phyloP scores from a whole-genome alignment of 2,329 filamentous ascomycete species.

The Alternaria triticina region DNA sequence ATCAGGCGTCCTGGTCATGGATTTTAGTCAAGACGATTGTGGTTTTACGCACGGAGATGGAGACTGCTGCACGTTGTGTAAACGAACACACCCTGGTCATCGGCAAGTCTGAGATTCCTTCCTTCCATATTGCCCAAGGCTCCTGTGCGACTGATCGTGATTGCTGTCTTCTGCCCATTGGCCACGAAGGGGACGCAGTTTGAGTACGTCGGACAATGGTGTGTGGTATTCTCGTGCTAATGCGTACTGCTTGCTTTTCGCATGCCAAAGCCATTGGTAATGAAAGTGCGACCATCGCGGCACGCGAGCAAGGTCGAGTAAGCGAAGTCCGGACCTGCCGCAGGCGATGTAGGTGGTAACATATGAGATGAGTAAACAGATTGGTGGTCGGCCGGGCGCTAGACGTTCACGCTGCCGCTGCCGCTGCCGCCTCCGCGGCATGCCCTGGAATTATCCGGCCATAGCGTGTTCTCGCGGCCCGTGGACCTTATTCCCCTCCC shows the following conservation, averaged over 20 bases:
- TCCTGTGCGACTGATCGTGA: not conserved
- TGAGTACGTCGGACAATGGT: not conserved
- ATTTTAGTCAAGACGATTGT: not conserved
- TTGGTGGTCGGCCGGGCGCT: slow-evolving; percentile 4
- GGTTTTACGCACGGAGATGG: slow-evolving; percentile 3
- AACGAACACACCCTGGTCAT: not conserved
- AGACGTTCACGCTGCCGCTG: not conserved
- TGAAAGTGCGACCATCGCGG: not conserved
- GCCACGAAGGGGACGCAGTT: not conserved
- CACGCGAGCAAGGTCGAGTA: not conserved
- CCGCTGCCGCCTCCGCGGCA: slow-evolving; percentile 3
- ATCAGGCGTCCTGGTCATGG: not conserved
- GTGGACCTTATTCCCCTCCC: slow-evolving; percentile 2
- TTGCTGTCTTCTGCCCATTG: not conserved
- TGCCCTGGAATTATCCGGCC: slow-evolving; percentile 6
- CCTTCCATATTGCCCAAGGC: not conserved
- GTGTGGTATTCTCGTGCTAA: not conserved
- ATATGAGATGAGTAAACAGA: slow-evolving; percentile 1
- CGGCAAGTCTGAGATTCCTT: not conserved
- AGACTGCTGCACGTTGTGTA: not conserved
- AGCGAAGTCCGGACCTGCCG: slow-evolving; percentile 1
- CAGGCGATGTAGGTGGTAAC: slow-evolving; percentile 1
- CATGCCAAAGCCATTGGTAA: not conserved
- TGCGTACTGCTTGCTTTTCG: not conserved
- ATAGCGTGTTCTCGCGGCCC: slow-evolving; percentile 8